These are phyloP conservation scores for Diutina rugosa DNA, from an alignment of 1,139 yeast genomes.

Conservation along the genomic window DNA sequence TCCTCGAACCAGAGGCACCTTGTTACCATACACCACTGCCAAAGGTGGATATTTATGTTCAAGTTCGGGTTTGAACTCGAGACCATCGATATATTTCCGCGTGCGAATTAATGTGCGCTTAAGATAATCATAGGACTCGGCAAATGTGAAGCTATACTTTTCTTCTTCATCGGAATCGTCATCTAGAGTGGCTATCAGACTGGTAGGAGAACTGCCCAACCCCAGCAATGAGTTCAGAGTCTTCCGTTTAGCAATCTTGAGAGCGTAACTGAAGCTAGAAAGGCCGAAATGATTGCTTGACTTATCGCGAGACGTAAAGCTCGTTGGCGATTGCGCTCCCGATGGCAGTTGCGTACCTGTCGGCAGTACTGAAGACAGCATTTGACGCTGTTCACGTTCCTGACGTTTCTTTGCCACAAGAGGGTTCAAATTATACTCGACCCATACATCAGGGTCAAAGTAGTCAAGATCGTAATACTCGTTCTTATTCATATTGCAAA, in stretches of 20 bases:
- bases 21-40: conserved; percentile 68
- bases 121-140: conserved; percentile 55
- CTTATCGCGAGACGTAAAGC: background rate
- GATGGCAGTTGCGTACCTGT: background rate
- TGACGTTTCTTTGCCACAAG: conserved; percentile 33
- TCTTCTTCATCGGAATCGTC: conserved; percentile 2
- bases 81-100: conserved; percentile 41
- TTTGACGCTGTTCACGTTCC: conserved; percentile 5
- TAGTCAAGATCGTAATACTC: conserved; percentile 58
- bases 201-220: background rate
- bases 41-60: conserved; percentile 60
- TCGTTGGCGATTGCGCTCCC: background rate
- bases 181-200: background rate
- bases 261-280: background rate
- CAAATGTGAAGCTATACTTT: conserved; percentile 20
- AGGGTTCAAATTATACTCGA: conserved; percentile 62
- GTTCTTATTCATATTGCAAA: conserved; percentile 45
- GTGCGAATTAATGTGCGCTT: conserved; percentile 48
- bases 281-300: background rate
- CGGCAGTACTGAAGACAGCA: background rate
- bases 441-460: conserved; percentile 75
- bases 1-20: conserved; percentile 77
- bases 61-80: conserved; percentile 37
- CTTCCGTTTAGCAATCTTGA: background rate
- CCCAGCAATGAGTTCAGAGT: background rate